These are phyloP conservation scores for Aspergillus viridinutans DNA, from an alignment of 2,329 filamentous ascomycete species.

Conservation along the genomic window DNA sequence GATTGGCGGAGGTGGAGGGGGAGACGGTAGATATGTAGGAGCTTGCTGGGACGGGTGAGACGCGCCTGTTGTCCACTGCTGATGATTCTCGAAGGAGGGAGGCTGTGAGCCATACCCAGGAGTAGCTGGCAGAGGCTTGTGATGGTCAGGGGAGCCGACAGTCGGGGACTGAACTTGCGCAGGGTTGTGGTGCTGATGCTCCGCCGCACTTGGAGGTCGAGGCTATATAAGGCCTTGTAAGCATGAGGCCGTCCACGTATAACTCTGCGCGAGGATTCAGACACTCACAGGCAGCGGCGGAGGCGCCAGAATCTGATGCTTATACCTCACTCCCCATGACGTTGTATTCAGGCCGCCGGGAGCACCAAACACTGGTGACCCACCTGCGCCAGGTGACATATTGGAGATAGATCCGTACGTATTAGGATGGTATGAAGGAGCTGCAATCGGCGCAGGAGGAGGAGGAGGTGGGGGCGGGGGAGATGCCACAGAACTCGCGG, in stretches of 20 bases:
- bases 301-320: slow-evolving; percentile 21
- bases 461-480: slow-evolving; percentile 24
- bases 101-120: slow-evolving; percentile 16
- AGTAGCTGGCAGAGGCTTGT: slow-evolving; percentile 15
- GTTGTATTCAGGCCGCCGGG: slow-evolving; percentile 27
- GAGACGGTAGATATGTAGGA: slow-evolving; percentile 20
- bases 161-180: slow-evolving; percentile 16
- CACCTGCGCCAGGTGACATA: slow-evolving; percentile 12
- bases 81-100: slow-evolving; percentile 7
- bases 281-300: slow-evolving; percentile 37
- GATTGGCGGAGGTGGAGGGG: slow-evolving; percentile 32
- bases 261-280: neutral
- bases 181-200: slow-evolving; percentile 15
- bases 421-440: slow-evolving; percentile 29
- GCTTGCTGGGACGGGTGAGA: slow-evolving; percentile 21
- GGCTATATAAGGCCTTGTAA: slow-evolving; percentile 23
- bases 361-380: slow-evolving; percentile 16
- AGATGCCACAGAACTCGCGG: slow-evolving; percentile 13
- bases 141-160: slow-evolving; percentile 12
- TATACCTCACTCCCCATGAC: slow-evolving; percentile 43
- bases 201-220: slow-evolving; percentile 32
- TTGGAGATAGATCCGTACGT: slow-evolving; percentile 34
- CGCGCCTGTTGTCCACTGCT: slow-evolving; percentile 19
- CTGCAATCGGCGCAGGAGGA: slow-evolving; percentile 9
- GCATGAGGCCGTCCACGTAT: slow-evolving; percentile 1